phyloP scores from a whole-genome alignment of 139 green algal genomes.

The Chlorella ohadii region DNA sequence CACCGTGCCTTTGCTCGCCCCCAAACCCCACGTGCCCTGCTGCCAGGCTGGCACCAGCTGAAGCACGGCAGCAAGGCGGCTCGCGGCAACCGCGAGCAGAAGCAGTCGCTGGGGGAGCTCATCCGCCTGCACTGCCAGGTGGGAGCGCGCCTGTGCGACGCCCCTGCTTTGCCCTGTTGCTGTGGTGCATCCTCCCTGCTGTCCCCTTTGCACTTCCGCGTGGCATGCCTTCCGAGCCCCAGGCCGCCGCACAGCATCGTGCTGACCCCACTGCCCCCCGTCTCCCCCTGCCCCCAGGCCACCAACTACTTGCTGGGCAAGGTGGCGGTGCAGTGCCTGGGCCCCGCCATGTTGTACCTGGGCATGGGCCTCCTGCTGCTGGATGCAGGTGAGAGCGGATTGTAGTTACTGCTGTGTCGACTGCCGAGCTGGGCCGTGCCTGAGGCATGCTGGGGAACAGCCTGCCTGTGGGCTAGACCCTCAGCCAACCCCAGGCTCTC shows the following conservation, averaged over 20 bases:
- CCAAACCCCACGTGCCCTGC: too few species aligned
- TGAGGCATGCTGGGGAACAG: too few species aligned
- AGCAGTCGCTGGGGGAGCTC: neutral
- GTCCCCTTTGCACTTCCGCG: too few species aligned
- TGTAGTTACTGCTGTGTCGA: too few species aligned
- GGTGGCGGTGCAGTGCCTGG: constrained; percentile 30
- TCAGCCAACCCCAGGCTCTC: too few species aligned
- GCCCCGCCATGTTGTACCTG: constrained; percentile 27
- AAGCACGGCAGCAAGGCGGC: constrained; percentile 39
- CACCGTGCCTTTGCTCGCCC: too few species aligned
- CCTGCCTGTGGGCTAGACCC: too few species aligned
- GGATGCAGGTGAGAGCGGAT: neutral
- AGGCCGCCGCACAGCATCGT: too few species aligned
- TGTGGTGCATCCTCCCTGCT: too few species aligned
- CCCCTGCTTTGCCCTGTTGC: neutral
- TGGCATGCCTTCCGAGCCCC: too few species aligned
- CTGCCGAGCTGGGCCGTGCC: too few species aligned
- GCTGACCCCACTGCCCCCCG: too few species aligned
- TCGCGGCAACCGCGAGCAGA: constrained; percentile 11
- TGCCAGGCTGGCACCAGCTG: constrained; percentile 36
- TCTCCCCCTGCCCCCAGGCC: neutral
- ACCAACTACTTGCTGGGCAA: constrained; percentile 18
- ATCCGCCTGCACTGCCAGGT: constrained; percentile 33
- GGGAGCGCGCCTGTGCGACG: neutral
- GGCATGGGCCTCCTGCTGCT: constrained; percentile 29